Evolutionary conservation across 305 asterid species (phyloP).

Genomic region (Ruellia speciosa): DNA sequence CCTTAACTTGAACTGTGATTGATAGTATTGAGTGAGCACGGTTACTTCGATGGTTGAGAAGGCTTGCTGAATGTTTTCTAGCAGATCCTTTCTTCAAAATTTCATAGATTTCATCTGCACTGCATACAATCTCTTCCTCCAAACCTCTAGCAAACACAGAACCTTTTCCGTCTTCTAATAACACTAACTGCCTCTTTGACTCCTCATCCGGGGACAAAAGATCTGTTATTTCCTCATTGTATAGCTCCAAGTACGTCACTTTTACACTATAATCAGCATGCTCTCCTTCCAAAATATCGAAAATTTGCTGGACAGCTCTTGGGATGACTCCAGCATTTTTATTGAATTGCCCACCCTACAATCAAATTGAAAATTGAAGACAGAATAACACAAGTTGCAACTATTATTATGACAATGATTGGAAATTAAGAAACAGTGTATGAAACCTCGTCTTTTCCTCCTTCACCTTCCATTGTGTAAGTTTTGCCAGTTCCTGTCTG

Average conservation of each 20-base stretch:
- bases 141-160: slow-evolving; percentile 44
- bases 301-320: slow-evolving; percentile 40
- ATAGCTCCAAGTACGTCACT: slow-evolving; percentile 68
- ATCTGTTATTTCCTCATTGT: slow-evolving; percentile 65
- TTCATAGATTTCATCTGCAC: slow-evolving; percentile 36
- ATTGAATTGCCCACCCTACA: slow-evolving; percentile 55
- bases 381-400: slow-evolving; percentile 3
- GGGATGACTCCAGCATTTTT: slow-evolving; percentile 73
- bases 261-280: slow-evolving; percentile 66
- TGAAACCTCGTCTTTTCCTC: slow-evolving; percentile 38
- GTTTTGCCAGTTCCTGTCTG: slow-evolving; percentile 62
- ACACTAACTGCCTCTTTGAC: slow-evolving; percentile 43
- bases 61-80: slow-evolving; percentile 45
- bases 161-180: slow-evolving; percentile 56
- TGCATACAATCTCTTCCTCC: slow-evolving; percentile 40
- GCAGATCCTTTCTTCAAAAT: slow-evolving; percentile 44
- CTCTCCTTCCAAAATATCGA: slow-evolving; percentile 32
- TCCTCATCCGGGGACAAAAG: slow-evolving; percentile 59
- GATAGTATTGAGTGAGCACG: slow-evolving; percentile 81
- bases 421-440: not conserved
- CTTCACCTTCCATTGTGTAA: slow-evolving; percentile 60
- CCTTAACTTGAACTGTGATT: slow-evolving; percentile 32
- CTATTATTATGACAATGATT: not conserved
- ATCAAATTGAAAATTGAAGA: slow-evolving; percentile 12
- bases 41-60: slow-evolving; percentile 33